Evolutionary conservation across 495 filamentous ascomycete species (phyloP), one percentile per base, ranked within the genome.

Genomic region (Annulohypoxylon maeteangense): DNA sequence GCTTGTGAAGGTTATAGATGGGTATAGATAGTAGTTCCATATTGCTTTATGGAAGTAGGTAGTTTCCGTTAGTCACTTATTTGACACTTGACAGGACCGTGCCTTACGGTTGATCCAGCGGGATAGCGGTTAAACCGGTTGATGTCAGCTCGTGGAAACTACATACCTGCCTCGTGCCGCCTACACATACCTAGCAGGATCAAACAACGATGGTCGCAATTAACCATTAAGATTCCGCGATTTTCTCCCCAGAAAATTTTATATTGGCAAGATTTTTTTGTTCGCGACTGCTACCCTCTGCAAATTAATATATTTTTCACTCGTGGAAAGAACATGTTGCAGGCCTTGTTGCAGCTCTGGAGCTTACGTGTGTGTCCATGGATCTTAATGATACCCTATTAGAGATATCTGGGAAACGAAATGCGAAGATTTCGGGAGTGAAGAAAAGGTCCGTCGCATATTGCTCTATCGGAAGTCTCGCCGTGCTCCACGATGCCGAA

Each of bases 71-170:
- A 65, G 65, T 68, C 65, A 69, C 62, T 65, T 25, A 22, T 51
- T 59, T 42, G 42, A 57, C 54, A 72, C 38, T 54, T 47, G 34
- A 64, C 69, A 59, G 44, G 59, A 38, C 63, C 63, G 63, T 58
- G 68, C 63, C 18, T 51, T 63, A 23, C 25, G 44, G 29, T 42
- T 40, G 54, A 72, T 74, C 36, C 25, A 67, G 22, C 62, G 62
- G 67, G 31, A 67, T 61, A 42, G 32, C 71, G 71, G 71, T 25
- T 74, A 74, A 74, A 74, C 56, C 67, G 71, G 71, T 65, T 74
- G 71, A 74, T 70, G 11, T 74, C 57, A 58, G 62, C 42, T 57
- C 51, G 64, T 51, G 18, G 54, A 48, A 40, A 18, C 38, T 42
- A 36, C 32, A 45, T 53, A n/a, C n/a, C n/a, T n/a, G n/a, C n/a